A percentile compares a stretch with the other conserved stretches of the same genome.
Conservation (phyloP, 345 rosid species). For the Salix dunnii region DNA sequence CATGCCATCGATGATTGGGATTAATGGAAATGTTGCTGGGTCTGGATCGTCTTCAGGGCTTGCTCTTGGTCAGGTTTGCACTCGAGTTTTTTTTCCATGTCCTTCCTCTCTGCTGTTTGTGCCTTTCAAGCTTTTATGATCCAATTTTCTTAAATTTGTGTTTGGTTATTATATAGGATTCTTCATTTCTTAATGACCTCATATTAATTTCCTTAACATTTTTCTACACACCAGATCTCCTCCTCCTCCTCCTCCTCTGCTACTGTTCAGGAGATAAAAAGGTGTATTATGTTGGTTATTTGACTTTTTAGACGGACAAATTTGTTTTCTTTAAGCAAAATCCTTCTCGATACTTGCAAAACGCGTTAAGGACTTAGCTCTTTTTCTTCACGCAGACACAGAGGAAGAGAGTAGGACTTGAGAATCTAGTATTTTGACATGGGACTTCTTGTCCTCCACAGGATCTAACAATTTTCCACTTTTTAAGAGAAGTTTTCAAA, state of each 20-base stretch:
- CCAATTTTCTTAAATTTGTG: background rate
- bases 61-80: constrained; percentile 49
- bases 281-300: constrained; percentile 4
- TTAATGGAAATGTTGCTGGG: constrained; percentile 38
- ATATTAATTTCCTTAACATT: background rate
- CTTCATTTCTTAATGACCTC: background rate
- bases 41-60: constrained; percentile 55
- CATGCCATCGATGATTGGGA: constrained; percentile 44
- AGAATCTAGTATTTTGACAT: background rate
- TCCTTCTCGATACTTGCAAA: constrained; percentile 46
- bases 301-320: constrained; percentile 18
- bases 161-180: background rate
- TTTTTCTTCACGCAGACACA: background rate
- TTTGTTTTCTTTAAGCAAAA: constrained; percentile 31
- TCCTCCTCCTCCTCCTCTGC: background rate
- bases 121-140: background rate
- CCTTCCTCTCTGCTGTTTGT: background rate
- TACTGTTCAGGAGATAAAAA: constrained; percentile 8
- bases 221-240: constrained; percentile 3
- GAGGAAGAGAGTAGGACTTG: background rate
- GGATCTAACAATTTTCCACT: background rate
- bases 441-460: background rate
- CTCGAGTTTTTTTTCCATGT: background rate
- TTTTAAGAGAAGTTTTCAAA: background rate
- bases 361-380: constrained; percentile 23